These are phyloP conservation scores for Zymoseptoria brevis DNA, from an alignment of 2,329 filamentous ascomycete species.

Conservation along the genomic window DNA sequence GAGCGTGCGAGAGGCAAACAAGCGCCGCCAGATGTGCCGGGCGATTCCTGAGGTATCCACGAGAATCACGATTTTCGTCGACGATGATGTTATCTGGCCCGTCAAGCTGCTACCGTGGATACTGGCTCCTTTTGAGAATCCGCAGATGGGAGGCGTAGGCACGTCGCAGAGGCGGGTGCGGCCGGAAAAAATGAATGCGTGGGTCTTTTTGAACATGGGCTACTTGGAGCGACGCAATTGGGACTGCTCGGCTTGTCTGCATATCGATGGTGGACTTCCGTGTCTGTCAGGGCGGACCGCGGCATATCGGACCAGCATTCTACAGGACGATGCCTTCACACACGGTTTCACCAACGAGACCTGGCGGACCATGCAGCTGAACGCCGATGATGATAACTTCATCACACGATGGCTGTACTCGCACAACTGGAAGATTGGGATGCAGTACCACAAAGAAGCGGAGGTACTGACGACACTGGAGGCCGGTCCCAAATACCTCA, in stretches of 20 bases:
- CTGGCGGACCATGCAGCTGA: conserved; percentile 80
- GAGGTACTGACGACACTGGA: conserved; percentile 91
- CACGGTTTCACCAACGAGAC: conserved; percentile 86
- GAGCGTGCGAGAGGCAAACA: conserved; percentile 80
- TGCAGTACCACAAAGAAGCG: conserved; percentile 87
- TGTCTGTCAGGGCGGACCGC: conserved; percentile 93
- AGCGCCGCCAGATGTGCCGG: conserved; percentile 85
- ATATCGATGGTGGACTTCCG: conserved; percentile 90
- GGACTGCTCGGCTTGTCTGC: conserved; percentile 90
- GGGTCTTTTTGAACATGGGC: conserved; percentile 83
- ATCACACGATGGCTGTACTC: conserved; percentile 92
- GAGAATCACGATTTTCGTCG: conserved; percentile 80
- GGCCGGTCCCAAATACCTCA: conserved; percentile 79
- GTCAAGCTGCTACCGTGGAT: conserved; percentile 82
- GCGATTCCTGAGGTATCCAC: conserved; percentile 81
- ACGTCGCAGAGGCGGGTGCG: conserved; percentile 82
- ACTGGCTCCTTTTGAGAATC: conserved; percentile 81
- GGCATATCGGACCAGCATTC: conserved; percentile 80
- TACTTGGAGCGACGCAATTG: conserved; percentile 95
- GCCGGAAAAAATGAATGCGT: conserved; percentile 56
- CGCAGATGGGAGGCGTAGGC: conserved; percentile 77
- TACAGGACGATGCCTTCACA: conserved; percentile 77
- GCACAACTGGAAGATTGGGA: conserved; percentile 86
- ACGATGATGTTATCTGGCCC: conserved; percentile 94
- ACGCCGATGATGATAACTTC: conserved; percentile 97